Percentiles rank a stretch among this genome's conserved stretches.
phyloP scores from a whole-genome alignment of 345 rosid species.

The Trapa incisa region DNA sequence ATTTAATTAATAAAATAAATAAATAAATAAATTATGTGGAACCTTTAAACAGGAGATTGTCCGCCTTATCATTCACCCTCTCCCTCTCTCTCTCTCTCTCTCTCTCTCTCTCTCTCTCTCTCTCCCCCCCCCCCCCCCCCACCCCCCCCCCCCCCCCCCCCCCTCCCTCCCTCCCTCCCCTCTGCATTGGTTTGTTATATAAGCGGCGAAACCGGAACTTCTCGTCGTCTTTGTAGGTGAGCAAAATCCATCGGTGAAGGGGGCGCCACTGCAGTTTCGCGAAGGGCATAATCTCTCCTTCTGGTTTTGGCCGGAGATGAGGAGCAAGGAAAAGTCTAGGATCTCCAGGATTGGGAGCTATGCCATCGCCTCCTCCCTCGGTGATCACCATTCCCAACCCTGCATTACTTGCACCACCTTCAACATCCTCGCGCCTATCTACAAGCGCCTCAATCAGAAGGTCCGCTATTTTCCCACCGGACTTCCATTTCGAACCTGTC shows the following conservation, averaged over 20 bases:
- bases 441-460: conserved; percentile 60
- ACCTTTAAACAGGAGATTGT: not conserved
- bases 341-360: conserved; percentile 73
- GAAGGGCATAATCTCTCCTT: not conserved
- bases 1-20: no score
- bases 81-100: conserved; percentile 13
- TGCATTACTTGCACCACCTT: conserved; percentile 79
- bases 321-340: conserved; percentile 36
- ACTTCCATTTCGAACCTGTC: not conserved
- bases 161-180: conserved; percentile 11
- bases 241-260: not conserved
- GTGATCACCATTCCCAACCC: conserved; percentile 54
- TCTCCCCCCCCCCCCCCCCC: conserved; percentile 5
- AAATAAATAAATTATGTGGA: no score
- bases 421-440: conserved; percentile 84
- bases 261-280: not conserved
- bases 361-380: conserved; percentile 69
- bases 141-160: not conserved
- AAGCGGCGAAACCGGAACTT: conserved; percentile 3
- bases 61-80: conserved; percentile 8
- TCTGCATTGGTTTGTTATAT: not conserved
- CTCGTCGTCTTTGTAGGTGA: conserved; percentile 10
- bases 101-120: conserved; percentile 12
- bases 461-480: conserved; percentile 7
- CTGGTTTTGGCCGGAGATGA: conserved; percentile 11